phyloP scores from a whole-genome alignment of 495 filamentous ascomycete genomes.

The Aspergillus avenaceus region DNA sequence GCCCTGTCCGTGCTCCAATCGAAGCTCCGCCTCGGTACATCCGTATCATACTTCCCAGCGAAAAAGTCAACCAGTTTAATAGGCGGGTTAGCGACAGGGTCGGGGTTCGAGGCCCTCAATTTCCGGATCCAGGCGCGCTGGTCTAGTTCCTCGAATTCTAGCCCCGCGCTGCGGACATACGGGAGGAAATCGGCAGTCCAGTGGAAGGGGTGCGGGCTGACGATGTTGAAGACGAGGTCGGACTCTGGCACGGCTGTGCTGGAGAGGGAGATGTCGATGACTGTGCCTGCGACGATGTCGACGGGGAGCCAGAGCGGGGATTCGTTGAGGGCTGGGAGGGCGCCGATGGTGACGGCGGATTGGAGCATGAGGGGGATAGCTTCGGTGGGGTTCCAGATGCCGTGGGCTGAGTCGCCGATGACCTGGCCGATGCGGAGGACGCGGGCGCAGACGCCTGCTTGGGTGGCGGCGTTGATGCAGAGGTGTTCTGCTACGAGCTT shows the following conservation, averaged over 20 bases:
- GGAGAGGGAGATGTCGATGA: slow-evolving; percentile 18
- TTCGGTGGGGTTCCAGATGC: slow-evolving; percentile 61
- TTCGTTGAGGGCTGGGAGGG: slow-evolving; percentile 50
- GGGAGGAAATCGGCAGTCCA: slow-evolving; percentile 26
- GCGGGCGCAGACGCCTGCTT: slow-evolving; percentile 23
- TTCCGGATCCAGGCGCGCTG: slow-evolving; percentile 17
- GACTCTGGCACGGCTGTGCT: background rate
- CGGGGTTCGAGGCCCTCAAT: slow-evolving; percentile 19
- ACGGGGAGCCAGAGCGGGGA: slow-evolving; percentile 20
- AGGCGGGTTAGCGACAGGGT: slow-evolving; percentile 34
- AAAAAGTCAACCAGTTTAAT: slow-evolving; percentile 47
- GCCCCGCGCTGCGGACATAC: slow-evolving; percentile 11
- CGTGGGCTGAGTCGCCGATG: slow-evolving; percentile 46
- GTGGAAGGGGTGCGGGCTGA: slow-evolving; percentile 21
- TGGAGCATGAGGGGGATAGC: slow-evolving; percentile 60
- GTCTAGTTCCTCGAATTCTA: slow-evolving; percentile 17
- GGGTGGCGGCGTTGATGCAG: slow-evolving; percentile 27
- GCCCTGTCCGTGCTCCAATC: slow-evolving; percentile 16
- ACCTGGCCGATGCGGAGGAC: slow-evolving; percentile 59
- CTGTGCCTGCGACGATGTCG: slow-evolving; percentile 10
- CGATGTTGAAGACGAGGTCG: slow-evolving; percentile 18
- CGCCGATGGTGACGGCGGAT: slow-evolving; percentile 38
- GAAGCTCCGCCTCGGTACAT: slow-evolving; percentile 1
- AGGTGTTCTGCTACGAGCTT: slow-evolving; percentile 63
- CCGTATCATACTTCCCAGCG: slow-evolving; percentile 17